Evolutionary conservation across 1,284 basidiomycete species (phyloP).

Genomic region (Fomitopsis schrenkii): DNA sequence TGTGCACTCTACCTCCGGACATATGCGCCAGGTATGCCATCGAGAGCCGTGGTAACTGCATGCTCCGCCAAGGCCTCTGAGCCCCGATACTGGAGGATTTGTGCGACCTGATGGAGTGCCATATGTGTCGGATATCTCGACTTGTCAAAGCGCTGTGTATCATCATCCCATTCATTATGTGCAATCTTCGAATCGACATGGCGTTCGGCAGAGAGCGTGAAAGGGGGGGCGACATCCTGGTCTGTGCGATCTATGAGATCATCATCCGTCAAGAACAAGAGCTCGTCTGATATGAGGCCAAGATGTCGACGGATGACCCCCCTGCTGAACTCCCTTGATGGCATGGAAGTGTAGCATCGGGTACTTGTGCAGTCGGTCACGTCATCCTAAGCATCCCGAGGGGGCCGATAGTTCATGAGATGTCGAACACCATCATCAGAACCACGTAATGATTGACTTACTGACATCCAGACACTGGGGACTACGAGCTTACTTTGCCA

Average conservation of each 20-base stretch:
- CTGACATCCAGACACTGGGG: not conserved
- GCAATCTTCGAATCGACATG: not conserved
- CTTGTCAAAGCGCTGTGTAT: not conserved
- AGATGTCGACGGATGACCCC: not conserved
- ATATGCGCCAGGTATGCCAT: not conserved
- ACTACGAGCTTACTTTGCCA: not conserved
- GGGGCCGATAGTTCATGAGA: not conserved
- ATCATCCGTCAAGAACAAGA: not conserved
- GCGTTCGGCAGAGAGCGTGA: not conserved
- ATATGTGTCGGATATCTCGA: not conserved
- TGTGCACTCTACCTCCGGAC: not conserved
- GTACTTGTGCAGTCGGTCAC: not conserved
- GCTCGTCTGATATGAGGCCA: not conserved
- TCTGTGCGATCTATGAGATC: not conserved
- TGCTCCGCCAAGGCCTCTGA: not conserved
- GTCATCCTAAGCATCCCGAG: not conserved
- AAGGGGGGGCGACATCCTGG: not conserved
- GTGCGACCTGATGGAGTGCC: not conserved
- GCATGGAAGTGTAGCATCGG: not conserved
- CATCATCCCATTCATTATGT: not conserved
- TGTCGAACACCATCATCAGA: not conserved
- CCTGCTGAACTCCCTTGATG: not conserved
- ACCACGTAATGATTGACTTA: not conserved
- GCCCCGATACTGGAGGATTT: not conserved
- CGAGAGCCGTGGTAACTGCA: not conserved